A percentile compares a stretch with the other conserved stretches of the same genome.
These are phyloP conservation scores for Saccharomyces hybrid DNA, from an alignment of 1,139 yeast genomes.

Conservation along the genomic window DNA sequence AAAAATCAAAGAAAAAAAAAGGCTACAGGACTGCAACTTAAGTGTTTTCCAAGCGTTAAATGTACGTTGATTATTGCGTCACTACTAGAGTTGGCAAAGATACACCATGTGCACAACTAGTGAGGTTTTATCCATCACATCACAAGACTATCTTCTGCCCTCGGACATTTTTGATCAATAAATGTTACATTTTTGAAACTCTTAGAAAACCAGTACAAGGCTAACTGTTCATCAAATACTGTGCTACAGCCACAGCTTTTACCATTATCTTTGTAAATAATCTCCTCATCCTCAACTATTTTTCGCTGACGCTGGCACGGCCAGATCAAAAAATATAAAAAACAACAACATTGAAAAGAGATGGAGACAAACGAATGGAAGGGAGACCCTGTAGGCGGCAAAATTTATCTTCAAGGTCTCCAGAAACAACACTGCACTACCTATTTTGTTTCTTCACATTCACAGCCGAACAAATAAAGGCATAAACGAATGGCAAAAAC, in stretches of 20 bases:
- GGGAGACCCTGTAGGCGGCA: not conserved
- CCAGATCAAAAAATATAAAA: not conserved
- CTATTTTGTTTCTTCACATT: not conserved
- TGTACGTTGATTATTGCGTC: no score
- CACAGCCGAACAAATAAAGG: not conserved
- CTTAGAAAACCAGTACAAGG: no score
- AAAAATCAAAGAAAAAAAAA: not conserved
- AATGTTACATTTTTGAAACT: not conserved
- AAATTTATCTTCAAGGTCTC: not conserved
- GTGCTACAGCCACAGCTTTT: not conserved
- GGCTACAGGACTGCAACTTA: not conserved
- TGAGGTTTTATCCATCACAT: no score
- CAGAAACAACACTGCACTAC: not conserved
- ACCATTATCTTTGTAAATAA: not conserved
- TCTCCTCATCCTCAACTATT: not conserved
- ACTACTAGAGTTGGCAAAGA: no score
- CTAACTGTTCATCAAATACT: no score
- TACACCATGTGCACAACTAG: no score
- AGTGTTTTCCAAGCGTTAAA: no score
- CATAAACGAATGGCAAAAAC: conserved; percentile 20
- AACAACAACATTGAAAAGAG: not conserved
- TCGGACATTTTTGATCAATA: no score
- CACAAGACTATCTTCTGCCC: no score
- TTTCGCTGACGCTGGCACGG: not conserved
- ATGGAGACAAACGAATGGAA: not conserved